These are phyloP conservation scores for Raddia distichophylla DNA, from an alignment of 176 grass and related monocot genomes.

Conservation along the genomic window DNA sequence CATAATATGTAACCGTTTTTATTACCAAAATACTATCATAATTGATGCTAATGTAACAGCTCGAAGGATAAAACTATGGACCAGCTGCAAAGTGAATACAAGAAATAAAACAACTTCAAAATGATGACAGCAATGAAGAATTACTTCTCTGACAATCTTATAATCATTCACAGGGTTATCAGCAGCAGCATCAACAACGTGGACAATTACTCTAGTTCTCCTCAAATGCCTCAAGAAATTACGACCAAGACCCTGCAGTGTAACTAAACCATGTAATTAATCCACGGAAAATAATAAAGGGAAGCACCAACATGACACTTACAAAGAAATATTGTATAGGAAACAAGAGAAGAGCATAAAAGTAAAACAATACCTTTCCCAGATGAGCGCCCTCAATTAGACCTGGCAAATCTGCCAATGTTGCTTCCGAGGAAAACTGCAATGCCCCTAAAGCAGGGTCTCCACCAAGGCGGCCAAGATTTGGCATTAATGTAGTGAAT, in stretches of 20 bases:
- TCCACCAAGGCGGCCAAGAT: slow-evolving; percentile 93
- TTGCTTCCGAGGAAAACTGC: slow-evolving; percentile 88
- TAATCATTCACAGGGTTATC: slow-evolving; percentile 85
- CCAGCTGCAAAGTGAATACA: slow-evolving; percentile 22
- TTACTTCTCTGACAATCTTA: slow-evolving; percentile 94
- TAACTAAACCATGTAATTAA: slow-evolving; percentile 34
- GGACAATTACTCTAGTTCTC: slow-evolving; percentile 91
- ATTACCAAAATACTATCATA: neutral
- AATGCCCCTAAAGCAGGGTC: slow-evolving; percentile 83
- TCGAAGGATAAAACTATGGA: neutral
- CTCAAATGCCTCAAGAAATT: slow-evolving; percentile 97
- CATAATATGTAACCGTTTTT: neutral
- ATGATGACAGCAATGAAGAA: slow-evolving; percentile 36
- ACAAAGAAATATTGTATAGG: slow-evolving; percentile 1
- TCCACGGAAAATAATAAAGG: neutral
- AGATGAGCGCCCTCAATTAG: slow-evolving; percentile 98
- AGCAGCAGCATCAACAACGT: slow-evolving; percentile 90
- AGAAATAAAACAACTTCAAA: neutral
- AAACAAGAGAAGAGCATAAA: slow-evolving; percentile 25
- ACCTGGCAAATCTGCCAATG: slow-evolving; percentile 92
- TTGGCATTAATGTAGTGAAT: slow-evolving; percentile 96
- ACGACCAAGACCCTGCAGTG: slow-evolving; percentile 85
- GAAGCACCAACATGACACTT: slow-evolving; percentile 13
- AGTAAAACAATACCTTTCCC: slow-evolving; percentile 63
- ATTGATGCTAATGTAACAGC: slow-evolving; percentile 7